Evolutionary conservation across 2,329 filamentous ascomycete genomes (phyloP), one percentile per base, ranked within the genome.

Genomic region (Aspergillus clavatus): DNA sequence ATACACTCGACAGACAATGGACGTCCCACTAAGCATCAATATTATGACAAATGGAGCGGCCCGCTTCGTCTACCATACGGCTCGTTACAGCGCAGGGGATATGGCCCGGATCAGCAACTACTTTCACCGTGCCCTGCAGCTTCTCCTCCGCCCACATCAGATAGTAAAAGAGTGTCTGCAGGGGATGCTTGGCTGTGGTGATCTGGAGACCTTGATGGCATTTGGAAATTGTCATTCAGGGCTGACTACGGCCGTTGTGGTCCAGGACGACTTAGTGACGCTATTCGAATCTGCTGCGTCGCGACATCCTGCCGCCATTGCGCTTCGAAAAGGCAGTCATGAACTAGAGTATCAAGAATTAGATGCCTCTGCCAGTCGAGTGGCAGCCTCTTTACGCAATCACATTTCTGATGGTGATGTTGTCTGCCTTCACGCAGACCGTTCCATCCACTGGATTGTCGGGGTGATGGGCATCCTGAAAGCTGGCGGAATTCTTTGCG

Each of bases 391-490:
- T 60, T 4, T 12, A 29, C 3, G 14, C 14, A 5, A 18, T 40
- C 16, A 11, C 44, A 22, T 26, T 37, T 4, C 35, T n/a, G n/a
- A 37, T 7, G 45, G 43, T 5, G 46, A 49, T 1, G 38, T 45
- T 2, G 41, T 42, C 22, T 43, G 35, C 38, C 37, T 50, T 24
- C 50, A 23, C 40, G 60, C 10, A 43, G 52, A 22, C 52, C 45
- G 18, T 6, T 67, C 7, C 7, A 21, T 52, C 19, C 39, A 49
- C 12, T 53, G 48, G 51, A 45, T 49, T 21, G 24, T 53, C 2
- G 43, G 40, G 0, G 44, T 49, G 6, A 43, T 33, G 8, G 48
- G 33, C 11, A 29, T 41, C 11, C 22, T 51, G 21, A 47, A 47
- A 7, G 46, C 44, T 11, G 38, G 45, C 7, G 40, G 23, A 2